Percentiles rank a stretch among this genome's conserved stretches.
Conservation (phyloP, 495 filamentous ascomycete genomes). For the Bathelium albidoporum region DNA sequence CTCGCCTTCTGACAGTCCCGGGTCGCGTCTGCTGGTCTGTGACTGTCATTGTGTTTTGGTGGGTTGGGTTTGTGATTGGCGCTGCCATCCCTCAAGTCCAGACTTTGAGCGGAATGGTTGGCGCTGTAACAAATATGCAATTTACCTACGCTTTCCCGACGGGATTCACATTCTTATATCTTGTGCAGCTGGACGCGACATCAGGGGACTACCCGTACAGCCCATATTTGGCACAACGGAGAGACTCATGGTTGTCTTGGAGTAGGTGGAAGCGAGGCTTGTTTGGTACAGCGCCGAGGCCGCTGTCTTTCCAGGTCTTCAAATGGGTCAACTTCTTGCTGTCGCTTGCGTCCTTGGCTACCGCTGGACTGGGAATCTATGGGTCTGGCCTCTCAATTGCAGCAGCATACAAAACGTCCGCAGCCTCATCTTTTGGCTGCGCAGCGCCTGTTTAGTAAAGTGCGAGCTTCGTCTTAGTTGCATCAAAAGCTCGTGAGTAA, state of each 20-base stretch:
- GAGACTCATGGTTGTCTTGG: constrained; percentile 7
- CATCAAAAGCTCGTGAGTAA: too few relatives aligned
- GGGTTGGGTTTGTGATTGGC: constrained; percentile 11
- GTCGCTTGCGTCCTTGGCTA: constrained; percentile 12
- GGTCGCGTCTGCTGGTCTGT: constrained; percentile 14
- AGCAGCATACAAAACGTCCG: constrained; percentile 13
- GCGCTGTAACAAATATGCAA: constrained; percentile 42
- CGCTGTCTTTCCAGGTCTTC: constrained; percentile 8
- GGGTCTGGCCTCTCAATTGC: constrained; percentile 16
- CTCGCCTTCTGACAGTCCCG: constrained; percentile 9
- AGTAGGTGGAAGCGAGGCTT: constrained; percentile 15
- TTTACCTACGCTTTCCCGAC: constrained; percentile 42
- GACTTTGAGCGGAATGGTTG: constrained; percentile 32
- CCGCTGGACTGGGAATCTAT: constrained; percentile 15
- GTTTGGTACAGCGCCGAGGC: constrained; percentile 2
- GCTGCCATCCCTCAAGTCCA: constrained; percentile 18
- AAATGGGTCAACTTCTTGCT: constrained; percentile 14
- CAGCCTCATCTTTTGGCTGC: constrained; percentile 13
- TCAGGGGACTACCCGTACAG: constrained; percentile 9
- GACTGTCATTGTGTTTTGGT: constrained; percentile 14
- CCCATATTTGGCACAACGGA: neutral
- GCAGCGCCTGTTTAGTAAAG: constrained; percentile 14
- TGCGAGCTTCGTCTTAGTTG: too few relatives aligned
- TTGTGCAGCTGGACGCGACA: constrained; percentile 15
- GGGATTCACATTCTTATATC: constrained; percentile 18